phyloP scores from a whole-genome alignment of 1,284 basidiomycete species.

The Ustilago loliicola region DNA sequence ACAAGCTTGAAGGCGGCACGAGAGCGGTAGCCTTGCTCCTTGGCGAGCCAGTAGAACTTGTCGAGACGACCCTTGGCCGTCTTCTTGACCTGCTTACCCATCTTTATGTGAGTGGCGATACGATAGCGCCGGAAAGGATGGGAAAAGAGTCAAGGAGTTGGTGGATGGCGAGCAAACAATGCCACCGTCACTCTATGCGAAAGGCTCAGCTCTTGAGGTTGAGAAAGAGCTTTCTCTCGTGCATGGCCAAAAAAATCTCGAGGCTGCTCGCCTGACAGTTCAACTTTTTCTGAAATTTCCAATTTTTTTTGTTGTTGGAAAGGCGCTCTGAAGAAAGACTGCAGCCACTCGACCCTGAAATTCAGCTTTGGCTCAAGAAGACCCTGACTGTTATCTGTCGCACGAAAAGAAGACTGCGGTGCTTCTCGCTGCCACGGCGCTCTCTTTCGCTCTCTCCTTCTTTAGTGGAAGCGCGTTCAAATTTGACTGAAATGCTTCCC shows the following conservation, averaged over 20 bases:
- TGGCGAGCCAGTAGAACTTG: conserved; percentile 73
- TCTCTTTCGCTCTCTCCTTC: neutral
- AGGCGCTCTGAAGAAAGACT: too few relatives aligned
- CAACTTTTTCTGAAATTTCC: conserved; percentile 6
- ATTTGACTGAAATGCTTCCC: neutral
- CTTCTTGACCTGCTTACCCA: conserved; percentile 69
- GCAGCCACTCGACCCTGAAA: too few relatives aligned
- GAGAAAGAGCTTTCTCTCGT: neutral
- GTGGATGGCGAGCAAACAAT: conserved; percentile 7
- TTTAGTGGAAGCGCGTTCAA: conserved; percentile 9
- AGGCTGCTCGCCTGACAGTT: conserved; percentile 12
- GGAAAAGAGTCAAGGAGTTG: conserved; percentile 1
- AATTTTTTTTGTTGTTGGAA: neutral
- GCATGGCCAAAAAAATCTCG: conserved; percentile 6
- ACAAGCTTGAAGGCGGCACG: conserved; percentile 99
- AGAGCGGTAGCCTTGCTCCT: conserved; percentile 97
- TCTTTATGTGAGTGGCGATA: conserved; percentile 13
- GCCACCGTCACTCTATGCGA: neutral
- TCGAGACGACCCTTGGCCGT: conserved; percentile 70
- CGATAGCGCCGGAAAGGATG: conserved; percentile 2
- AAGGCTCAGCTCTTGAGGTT: conserved; percentile 2
- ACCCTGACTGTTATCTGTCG: conserved; percentile 21
- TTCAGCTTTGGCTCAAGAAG: too few relatives aligned
- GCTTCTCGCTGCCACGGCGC: neutral
- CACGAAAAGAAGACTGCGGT: conserved; percentile 13